Evolutionary conservation across 2,329 filamentous ascomycete genomes (phyloP).

Genomic region (Alternaria sp.): DNA sequence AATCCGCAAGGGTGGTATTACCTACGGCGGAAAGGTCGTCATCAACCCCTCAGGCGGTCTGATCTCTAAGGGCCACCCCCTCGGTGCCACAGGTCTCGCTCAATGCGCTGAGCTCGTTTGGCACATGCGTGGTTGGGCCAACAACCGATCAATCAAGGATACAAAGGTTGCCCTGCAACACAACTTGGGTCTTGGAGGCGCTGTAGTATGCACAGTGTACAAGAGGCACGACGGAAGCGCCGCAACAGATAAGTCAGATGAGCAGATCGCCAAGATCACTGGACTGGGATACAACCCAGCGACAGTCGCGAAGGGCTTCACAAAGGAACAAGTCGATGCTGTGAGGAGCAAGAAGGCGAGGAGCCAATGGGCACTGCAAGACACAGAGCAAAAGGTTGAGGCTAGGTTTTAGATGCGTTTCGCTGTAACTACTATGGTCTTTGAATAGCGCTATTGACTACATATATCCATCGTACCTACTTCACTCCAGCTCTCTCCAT

Average conservation of each 20-base stretch:
- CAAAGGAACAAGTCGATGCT: slow-evolving; percentile 71
- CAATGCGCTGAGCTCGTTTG: slow-evolving; percentile 95
- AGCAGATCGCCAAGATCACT: slow-evolving; percentile 69
- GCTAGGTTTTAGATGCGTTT: slow-evolving; percentile 63
- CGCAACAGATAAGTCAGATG: slow-evolving; percentile 66
- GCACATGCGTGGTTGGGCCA: slow-evolving; percentile 95
- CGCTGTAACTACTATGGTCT: neutral
- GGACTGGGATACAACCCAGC: slow-evolving; percentile 91
- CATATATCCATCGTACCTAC: neutral
- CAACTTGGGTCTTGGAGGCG: slow-evolving; percentile 90
- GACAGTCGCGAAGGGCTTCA: slow-evolving; percentile 87
- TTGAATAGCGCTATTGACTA: neutral
- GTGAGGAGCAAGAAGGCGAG: slow-evolving; percentile 72
- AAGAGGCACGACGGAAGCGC: slow-evolving; percentile 77
- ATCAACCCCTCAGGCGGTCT: slow-evolving; percentile 94
- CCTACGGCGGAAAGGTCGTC: slow-evolving; percentile 81
- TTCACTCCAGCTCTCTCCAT: neutral
- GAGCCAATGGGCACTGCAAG: slow-evolving; percentile 77
- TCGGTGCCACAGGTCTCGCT: slow-evolving; percentile 92
- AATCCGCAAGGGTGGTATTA: slow-evolving; percentile 86
- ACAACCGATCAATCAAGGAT: slow-evolving; percentile 75
- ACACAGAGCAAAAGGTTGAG: slow-evolving; percentile 76
- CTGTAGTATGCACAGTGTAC: slow-evolving; percentile 89
- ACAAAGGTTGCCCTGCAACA: slow-evolving; percentile 84
- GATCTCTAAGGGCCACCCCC: slow-evolving; percentile 94